Conservation (phyloP, 2,329 filamentous ascomycete species). For the Fusarium sp. region DNA sequence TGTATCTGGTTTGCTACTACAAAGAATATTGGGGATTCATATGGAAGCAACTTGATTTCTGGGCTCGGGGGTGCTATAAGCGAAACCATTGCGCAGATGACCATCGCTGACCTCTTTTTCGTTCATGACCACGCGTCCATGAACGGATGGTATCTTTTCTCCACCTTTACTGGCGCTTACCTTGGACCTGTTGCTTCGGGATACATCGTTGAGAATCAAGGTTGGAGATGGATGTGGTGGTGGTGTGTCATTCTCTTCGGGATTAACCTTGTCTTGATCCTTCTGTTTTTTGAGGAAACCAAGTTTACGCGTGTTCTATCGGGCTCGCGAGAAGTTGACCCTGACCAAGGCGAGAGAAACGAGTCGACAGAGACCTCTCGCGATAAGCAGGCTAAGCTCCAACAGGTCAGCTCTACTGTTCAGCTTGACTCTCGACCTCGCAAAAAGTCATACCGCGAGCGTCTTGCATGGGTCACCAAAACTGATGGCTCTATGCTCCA, state of each 20-base stretch:
- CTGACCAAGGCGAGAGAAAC: not conserved
- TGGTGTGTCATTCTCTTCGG: conserved; percentile 38
- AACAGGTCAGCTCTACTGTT: not conserved
- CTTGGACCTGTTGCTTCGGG: conserved; percentile 20
- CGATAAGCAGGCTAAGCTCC: not conserved
- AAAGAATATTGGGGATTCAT: conserved; percentile 30
- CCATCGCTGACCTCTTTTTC: conserved; percentile 45
- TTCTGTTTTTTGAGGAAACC: conserved; percentile 48
- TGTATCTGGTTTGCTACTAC: conserved; percentile 39
- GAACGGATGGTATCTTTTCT: conserved; percentile 33
- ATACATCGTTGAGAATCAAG: conserved; percentile 14
- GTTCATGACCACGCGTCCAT: conserved; percentile 43
- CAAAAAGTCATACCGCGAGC: not conserved
- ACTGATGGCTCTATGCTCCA: not conserved
- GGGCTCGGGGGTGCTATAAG: conserved; percentile 50
- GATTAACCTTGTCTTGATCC: conserved; percentile 18
- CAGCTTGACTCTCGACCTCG: not conserved
- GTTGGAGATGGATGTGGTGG: conserved; percentile 52
- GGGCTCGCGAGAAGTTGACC: not conserved
- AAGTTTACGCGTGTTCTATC: not conserved
- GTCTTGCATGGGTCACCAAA: not conserved
- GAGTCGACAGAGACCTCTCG: not conserved
- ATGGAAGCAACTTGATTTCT: conserved; percentile 37
- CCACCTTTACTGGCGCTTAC: not conserved
- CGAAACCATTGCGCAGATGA: conserved; percentile 50